Evolutionary conservation across 805 yeast genomes (phyloP).

Genomic region (Hagleromyces aurorensis): DNA sequence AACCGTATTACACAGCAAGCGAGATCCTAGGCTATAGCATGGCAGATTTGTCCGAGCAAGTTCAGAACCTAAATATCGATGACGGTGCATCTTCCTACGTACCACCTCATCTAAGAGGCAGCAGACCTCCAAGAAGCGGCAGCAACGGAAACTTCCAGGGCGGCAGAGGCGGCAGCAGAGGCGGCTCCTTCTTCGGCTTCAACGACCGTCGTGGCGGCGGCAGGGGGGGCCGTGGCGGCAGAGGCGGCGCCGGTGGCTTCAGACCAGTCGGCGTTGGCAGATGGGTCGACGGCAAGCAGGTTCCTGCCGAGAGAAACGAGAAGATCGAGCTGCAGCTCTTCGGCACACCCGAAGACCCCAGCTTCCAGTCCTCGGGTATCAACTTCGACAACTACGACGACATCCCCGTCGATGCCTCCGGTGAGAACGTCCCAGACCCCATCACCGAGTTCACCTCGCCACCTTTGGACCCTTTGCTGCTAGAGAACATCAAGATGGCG

Average conservation of each 20-base stretch:
- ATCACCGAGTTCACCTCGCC: conserved; percentile 82
- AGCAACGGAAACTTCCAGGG: conserved; percentile 6
- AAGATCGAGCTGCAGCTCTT: conserved; percentile 71
- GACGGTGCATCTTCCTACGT: conserved; percentile 34
- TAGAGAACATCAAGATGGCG: conserved; percentile 80
- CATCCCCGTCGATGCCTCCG: conserved; percentile 96
- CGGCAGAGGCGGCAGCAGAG: conserved; percentile 31
- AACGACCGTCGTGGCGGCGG: conserved; percentile 26
- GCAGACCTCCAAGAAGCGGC: conserved; percentile 10
- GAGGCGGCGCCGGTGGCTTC: conserved; percentile 19
- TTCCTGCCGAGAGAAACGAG: conserved; percentile 68
- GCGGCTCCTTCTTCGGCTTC: conserved; percentile 29
- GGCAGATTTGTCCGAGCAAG: conserved; percentile 52
- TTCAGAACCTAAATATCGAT: conserved; percentile 47
- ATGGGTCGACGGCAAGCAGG: conserved; percentile 82
- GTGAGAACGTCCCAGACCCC: conserved; percentile 91
- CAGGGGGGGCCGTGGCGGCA: conserved; percentile 32
- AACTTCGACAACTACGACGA: conserved; percentile 98
- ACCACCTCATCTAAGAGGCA: conserved; percentile 42
- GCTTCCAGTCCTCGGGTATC: conserved; percentile 89
- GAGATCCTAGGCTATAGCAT: too few relatives aligned
- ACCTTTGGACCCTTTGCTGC: conserved; percentile 78
- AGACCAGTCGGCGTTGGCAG: conserved; percentile 55
- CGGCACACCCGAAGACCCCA: conserved; percentile 62
- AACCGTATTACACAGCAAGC: too few relatives aligned